phyloP scores from a whole-genome alignment of 2,329 filamentous ascomycete genomes.

The Dactylellina drechsleri region DNA sequence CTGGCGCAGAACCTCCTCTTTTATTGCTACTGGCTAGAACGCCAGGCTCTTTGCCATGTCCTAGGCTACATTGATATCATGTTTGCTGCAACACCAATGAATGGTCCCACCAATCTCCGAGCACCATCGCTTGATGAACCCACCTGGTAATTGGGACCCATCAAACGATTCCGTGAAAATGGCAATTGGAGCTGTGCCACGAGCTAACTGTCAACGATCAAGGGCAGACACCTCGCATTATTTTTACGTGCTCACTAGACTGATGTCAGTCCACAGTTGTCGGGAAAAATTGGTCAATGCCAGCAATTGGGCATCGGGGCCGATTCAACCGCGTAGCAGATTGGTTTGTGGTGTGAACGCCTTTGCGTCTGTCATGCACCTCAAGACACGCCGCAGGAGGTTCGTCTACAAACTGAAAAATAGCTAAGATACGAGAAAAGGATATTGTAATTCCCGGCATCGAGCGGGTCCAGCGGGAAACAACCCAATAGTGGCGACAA shows the following conservation, averaged over 20 bases:
- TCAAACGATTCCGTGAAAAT: constrained; percentile 7
- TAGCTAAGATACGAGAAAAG: neutral
- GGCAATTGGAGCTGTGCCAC: constrained; percentile 31
- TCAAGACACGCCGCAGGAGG: constrained; percentile 5
- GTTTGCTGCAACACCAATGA: neutral
- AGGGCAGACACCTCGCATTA: neutral
- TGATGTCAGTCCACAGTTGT: constrained; percentile 7
- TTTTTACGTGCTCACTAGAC: constrained; percentile 6
- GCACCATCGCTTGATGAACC: constrained; percentile 15
- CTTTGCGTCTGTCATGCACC: constrained; percentile 22
- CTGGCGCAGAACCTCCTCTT: too few relatives aligned
- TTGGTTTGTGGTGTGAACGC: neutral
- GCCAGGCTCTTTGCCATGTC: too few relatives aligned
- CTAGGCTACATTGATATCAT: neutral
- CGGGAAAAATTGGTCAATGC: constrained; percentile 21
- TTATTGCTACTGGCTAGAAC: too few relatives aligned
- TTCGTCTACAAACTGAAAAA: constrained; percentile 1
- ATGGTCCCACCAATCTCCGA: constrained; percentile 11
- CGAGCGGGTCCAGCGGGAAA: too few relatives aligned
- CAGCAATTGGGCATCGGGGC: constrained; percentile 5
- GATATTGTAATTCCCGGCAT: too few relatives aligned
- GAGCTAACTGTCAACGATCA: constrained; percentile 6
- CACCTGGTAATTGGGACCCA: constrained; percentile 44
- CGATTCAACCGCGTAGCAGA: constrained; percentile 21
- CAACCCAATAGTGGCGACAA: too few relatives aligned